phyloP scores from a whole-genome alignment of 257 asterid genomes.

The Solanum chilense region DNA sequence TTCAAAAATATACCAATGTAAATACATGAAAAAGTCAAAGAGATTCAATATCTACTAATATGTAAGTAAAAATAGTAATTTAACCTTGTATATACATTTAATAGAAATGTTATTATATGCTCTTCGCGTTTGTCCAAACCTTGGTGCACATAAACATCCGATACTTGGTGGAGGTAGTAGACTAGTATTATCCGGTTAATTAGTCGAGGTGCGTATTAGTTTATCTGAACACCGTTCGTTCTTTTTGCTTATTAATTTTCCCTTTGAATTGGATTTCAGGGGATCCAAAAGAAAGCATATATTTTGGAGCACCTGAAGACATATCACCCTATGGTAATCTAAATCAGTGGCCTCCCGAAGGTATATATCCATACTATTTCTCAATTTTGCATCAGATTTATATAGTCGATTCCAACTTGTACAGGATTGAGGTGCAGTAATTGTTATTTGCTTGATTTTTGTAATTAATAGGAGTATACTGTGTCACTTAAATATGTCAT shows the following conservation, averaged over 20 bases:
- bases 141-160: rapidly evolving
- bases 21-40: too few relatives aligned
- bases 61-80: too few relatives aligned
- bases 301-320: conserved; percentile 37
- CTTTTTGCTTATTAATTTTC: neutral
- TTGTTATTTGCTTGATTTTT: neutral
- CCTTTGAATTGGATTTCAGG: conserved; percentile 15
- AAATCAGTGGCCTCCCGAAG: conserved; percentile 56
- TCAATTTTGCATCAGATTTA: neutral
- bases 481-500: neutral
- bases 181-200: rapidly evolving
- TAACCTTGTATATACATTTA: too few relatives aligned
- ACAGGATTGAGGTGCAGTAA: neutral
- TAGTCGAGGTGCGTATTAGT: rapidly evolving
- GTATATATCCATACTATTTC: conserved; percentile 1
- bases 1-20: too few relatives aligned
- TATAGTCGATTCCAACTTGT: neutral
- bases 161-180: neutral
- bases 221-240: neutral
- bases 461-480: neutral
- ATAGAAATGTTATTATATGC: neutral
- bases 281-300: conserved; percentile 44
- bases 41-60: neutral
- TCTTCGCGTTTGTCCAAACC: neutral
- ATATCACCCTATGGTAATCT: conserved; percentile 1